phyloP scores from a whole-genome alignment of 371 early-diverging fungal species.

The Lichtheimia ramosa region DNA sequence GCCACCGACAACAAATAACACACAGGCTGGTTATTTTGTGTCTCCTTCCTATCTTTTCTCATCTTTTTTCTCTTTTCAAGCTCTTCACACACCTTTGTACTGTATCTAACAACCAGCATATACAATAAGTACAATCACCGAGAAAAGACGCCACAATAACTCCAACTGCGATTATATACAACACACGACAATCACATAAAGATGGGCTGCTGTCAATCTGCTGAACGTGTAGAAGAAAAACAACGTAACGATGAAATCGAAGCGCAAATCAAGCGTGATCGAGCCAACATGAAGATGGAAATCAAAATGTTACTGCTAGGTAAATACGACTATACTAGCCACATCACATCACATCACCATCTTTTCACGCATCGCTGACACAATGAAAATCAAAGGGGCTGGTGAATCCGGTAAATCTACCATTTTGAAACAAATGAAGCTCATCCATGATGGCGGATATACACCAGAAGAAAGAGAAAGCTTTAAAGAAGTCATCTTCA shows the following conservation, averaged over 20 bases:
- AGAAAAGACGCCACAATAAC: not conserved
- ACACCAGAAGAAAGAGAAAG: conserved; percentile 80
- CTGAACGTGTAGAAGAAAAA: conserved; percentile 82
- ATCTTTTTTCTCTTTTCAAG: conserved; percentile 1
- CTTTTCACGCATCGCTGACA: not conserved
- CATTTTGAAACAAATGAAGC: conserved; percentile 95
- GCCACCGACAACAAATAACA: not conserved
- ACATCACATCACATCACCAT: not conserved
- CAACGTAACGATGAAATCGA: conserved; percentile 89
- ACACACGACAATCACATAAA: not conserved
- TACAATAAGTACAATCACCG: not conserved
- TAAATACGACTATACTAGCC: conserved; percentile 39
- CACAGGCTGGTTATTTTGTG: not conserved
- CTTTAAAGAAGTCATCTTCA: conserved; percentile 88
- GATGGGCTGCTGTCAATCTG: conserved; percentile 92
- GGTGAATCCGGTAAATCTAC: conserved; percentile 98
- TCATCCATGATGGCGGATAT: conserved; percentile 94
- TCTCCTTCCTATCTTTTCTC: conserved; percentile 1
- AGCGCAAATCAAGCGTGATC: conserved; percentile 80
- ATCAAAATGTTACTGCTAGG: conserved; percentile 95
- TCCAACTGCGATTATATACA: not conserved
- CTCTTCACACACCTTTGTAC: too few species aligned
- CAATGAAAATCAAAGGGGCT: conserved; percentile 68
- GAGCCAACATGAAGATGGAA: conserved; percentile 77
- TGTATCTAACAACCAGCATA: not conserved